Conservation (phyloP, 2,329 filamentous ascomycete genomes). For the Calonectria hawksworthii region DNA sequence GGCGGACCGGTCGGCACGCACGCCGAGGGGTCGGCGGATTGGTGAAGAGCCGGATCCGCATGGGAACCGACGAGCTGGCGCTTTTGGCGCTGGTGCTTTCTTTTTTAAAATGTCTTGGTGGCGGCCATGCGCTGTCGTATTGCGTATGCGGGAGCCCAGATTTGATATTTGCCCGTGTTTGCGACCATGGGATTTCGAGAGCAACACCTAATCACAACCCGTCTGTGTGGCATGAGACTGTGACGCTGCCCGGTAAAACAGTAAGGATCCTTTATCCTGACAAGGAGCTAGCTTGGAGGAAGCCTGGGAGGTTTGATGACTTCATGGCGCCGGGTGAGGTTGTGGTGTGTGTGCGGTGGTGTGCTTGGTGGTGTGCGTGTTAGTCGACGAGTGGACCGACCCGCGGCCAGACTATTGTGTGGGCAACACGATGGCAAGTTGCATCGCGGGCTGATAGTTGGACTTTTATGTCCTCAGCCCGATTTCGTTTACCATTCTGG, state of each 20-base stretch:
- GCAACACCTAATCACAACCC: background rate
- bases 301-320: background rate
- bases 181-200: background rate
- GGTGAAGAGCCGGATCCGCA: conserved; percentile 24
- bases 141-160: background rate
- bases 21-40: background rate
- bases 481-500: background rate
- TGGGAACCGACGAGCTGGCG: conserved; percentile 15
- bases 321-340: background rate
- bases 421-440: background rate
- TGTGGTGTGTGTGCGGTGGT: background rate
- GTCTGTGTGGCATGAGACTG: background rate
- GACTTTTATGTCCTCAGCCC: background rate
- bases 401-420: background rate
- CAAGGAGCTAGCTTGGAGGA: background rate
- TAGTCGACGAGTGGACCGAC: conserved; percentile 3
- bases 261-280: background rate
- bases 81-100: background rate
- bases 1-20: background rate
- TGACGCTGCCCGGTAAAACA: background rate
- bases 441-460: background rate
- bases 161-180: conserved; percentile 4
- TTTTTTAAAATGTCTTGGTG: background rate
- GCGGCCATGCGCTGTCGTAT: background rate
- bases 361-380: background rate